These are phyloP conservation scores for Ophiocytium majus DNA, from an alignment of 352 stramenopile genomes.

Conservation along the genomic window DNA sequence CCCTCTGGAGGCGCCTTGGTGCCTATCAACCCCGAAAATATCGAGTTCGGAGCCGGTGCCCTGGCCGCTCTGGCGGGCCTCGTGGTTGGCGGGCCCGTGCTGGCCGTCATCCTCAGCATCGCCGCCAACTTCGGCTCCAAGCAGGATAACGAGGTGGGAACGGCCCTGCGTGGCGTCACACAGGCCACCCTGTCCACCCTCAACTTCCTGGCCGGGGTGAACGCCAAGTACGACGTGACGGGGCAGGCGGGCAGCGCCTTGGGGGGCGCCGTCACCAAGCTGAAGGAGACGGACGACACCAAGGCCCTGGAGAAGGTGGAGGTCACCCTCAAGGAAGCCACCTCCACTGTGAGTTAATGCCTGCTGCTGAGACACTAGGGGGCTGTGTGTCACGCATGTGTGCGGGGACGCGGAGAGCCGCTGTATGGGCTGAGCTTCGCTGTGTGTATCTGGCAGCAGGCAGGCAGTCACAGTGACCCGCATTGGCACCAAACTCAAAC, in stretches of 20 bases:
- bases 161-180: constrained; percentile 66
- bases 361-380: too few relatives aligned
- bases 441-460: too few relatives aligned
- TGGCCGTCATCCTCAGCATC: constrained; percentile 64
- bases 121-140: constrained; percentile 73
- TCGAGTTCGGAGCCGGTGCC: constrained; percentile 72
- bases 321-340: constrained; percentile 66
- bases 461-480: too few relatives aligned
- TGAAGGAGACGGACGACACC: constrained; percentile 69
- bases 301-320: constrained; percentile 68
- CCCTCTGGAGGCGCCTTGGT: constrained; percentile 54
- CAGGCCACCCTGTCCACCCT: constrained; percentile 73
- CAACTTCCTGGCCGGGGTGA: constrained; percentile 74
- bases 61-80: constrained; percentile 66
- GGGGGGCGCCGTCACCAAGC: constrained; percentile 58
- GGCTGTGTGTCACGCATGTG: too few relatives aligned
- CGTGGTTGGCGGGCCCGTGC: constrained; percentile 66
- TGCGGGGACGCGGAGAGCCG: too few relatives aligned
- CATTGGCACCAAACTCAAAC: too few relatives aligned
- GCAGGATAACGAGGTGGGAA: constrained; percentile 64
- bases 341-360: too few relatives aligned
- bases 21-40: constrained; percentile 71
- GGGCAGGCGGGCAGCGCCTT: constrained; percentile 52
- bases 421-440: too few relatives aligned
- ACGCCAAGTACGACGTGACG: constrained; percentile 72